Evolutionary conservation across 2,329 filamentous ascomycete genomes (phyloP), one percentile per base, ranked within the genome.

Genomic region (Cladosporium cucumerinum): DNA sequence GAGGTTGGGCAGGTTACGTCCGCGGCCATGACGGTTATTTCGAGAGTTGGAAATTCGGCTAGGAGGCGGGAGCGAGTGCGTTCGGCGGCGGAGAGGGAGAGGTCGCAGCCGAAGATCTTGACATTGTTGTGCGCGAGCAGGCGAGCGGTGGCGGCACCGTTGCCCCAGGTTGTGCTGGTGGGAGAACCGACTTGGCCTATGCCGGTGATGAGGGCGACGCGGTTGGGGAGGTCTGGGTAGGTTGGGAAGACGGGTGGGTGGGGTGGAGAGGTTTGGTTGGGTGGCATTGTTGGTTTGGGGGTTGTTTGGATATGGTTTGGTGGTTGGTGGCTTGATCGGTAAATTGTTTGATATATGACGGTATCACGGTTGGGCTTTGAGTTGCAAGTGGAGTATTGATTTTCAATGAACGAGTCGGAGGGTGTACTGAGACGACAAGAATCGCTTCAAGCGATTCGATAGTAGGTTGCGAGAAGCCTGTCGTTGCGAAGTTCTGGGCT

Each of bases 131-230:
- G 74, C 3, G 81, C 78, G 21, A 85, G 75, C 0, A 79, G 70
- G 5, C 79, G 77, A n/a, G 82, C 81, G 61, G 79, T 82, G 39
- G 83, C 81, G 23, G 82, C 78, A 26, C 82, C 82, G 66, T 83
- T 85, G 57, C 82, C 82, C 83, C 82, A 85, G 23, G 80, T 80
- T 25, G 77, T 72, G 30, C 69, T 71, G 46, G 69, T 65, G 26
- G 66, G 67, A 6, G 67, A 69, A 23, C 75, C 73, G 34, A 78
- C 76, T 51, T 78, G 77, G 54, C 81, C 81, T 36, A 83, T 78
- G 34, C 81, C 81, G 54, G 80, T 80, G 59, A 82, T 76, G 1
- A 82, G 73, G 26, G 77, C 80, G 25, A 82, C 75, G 73, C 82
- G 82, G 54, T 76, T 75, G 34, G 74, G 72, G 14, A 82, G 72